Base-by-base conservation (phyloP, 2,329 filamentous ascomycete species). In the Aspergillus tamarii region DNA sequence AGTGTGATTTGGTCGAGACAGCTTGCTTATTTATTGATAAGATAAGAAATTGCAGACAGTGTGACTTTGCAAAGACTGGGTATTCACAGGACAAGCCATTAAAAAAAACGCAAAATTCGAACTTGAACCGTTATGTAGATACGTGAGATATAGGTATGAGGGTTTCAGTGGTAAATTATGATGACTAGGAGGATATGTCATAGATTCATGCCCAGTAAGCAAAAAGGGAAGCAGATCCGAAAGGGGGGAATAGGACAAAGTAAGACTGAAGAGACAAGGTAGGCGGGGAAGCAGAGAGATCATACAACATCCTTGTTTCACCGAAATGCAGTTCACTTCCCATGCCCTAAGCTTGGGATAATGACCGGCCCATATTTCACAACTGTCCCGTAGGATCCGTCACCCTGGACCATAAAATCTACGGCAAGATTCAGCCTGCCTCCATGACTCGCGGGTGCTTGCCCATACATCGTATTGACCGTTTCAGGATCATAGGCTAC, bases 341-440 rank as follows among this genome's bases (percentile, higher is more conserved):
- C 91, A 81, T 88, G 90, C 77, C 94, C 91, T 67, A 94, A 79
- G 78, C 90, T 93, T 45, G 95, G 95, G 70, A 99, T 89, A 79
- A 98, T 94, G 19, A 99, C 95, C 12, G 95, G 95, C 0, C 95
- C 95, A 77, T 97, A 99, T 82, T 99, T 99, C 69, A 95, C 94
- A 55, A 95, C 92, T 68, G 87, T 85, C 45, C 88, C 91, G 77
- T 91, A 94, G 1, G 88, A 87, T 0, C 91, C 91, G 70, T 97
- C 94, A 1, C 92, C 93, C 79, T 99, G 95, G 26, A 99, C 94
- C 78, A 99, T 92, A 77, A 97, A 99, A 78, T 99, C 95, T 2
- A 96, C 92, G 1, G 94, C 95, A 52, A 99, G 81, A 79, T 92
- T 97, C 72, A 99, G 76, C 81, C 72, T 69, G 48, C 66, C 64